These are phyloP conservation scores for Ajuga reptans DNA, from an alignment of 305 asterid species.

Conservation along the genomic window DNA sequence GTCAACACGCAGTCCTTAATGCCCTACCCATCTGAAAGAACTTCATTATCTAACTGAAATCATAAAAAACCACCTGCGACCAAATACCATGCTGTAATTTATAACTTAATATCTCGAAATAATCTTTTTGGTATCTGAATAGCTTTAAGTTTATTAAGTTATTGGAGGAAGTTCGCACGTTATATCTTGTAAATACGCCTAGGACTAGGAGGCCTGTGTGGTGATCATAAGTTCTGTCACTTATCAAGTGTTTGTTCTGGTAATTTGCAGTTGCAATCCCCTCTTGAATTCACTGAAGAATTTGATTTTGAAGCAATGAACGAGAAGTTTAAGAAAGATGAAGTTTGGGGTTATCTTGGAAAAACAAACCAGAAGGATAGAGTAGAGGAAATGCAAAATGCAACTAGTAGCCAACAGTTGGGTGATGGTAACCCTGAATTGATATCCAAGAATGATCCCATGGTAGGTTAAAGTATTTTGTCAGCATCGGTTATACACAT, in stretches of 20 bases:
- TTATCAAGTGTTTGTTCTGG: conserved; percentile 4
- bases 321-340: conserved; percentile 73
- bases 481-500: neutral
- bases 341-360: conserved; percentile 74
- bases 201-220: neutral
- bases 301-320: conserved; percentile 77
- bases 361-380: conserved; percentile 44
- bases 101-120: neutral
- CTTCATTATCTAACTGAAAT: neutral
- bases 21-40: neutral
- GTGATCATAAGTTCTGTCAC: neutral
- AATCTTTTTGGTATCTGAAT: neutral
- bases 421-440: conserved; percentile 31
- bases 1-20: neutral
- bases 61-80: neutral
- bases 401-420: conserved; percentile 19
- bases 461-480: conserved; percentile 30
- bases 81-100: neutral
- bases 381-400: conserved; percentile 28
- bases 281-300: conserved; percentile 48
- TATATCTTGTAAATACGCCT: conserved; percentile 2
- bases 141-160: neutral
- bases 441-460: conserved; percentile 32
- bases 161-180: neutral
- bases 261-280: conserved; percentile 31